Evolutionary conservation across 2,329 filamentous ascomycete genomes (phyloP).

Genomic region (Herpotrichia juniperi): DNA sequence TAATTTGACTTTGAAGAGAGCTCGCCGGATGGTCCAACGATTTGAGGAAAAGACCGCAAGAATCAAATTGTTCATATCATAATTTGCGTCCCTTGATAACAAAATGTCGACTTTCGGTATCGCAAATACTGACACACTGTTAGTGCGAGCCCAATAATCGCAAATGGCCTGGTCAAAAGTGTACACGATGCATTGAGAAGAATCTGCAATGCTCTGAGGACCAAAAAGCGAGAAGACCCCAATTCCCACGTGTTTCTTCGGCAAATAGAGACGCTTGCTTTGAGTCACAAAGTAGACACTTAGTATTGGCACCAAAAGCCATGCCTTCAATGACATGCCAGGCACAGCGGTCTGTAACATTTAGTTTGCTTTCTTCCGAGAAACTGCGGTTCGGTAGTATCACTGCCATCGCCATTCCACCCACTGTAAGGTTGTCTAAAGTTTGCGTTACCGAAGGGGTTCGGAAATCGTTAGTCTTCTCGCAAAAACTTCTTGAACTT

Average conservation of each 20-base stretch:
- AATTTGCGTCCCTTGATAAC: too few relatives aligned
- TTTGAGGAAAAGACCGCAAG: too few relatives aligned
- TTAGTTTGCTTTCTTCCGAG: background rate
- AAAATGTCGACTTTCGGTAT: too few relatives aligned
- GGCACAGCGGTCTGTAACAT: background rate
- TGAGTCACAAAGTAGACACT: background rate
- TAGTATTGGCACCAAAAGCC: background rate
- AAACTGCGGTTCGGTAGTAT: background rate
- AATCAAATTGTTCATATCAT: too few relatives aligned
- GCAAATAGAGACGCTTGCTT: background rate
- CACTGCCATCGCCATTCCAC: slow-evolving; percentile 7
- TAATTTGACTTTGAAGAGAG: too few relatives aligned
- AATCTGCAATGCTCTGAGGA: background rate
- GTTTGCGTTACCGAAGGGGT: background rate
- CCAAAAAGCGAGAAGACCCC: background rate
- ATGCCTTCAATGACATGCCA: background rate
- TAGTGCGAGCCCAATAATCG: background rate
- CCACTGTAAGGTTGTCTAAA: slow-evolving; percentile 3
- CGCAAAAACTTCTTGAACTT: background rate
- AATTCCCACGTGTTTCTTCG: background rate
- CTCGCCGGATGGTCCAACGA: too few relatives aligned
- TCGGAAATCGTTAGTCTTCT: background rate
- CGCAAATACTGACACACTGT: background rate
- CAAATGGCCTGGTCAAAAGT: background rate
- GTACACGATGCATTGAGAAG: background rate